Evolutionary conservation across 108 stramenopile genomes (phyloP), one percentile per base, ranked within the genome.

Genomic region (Chaetoceros muelleri): DNA sequence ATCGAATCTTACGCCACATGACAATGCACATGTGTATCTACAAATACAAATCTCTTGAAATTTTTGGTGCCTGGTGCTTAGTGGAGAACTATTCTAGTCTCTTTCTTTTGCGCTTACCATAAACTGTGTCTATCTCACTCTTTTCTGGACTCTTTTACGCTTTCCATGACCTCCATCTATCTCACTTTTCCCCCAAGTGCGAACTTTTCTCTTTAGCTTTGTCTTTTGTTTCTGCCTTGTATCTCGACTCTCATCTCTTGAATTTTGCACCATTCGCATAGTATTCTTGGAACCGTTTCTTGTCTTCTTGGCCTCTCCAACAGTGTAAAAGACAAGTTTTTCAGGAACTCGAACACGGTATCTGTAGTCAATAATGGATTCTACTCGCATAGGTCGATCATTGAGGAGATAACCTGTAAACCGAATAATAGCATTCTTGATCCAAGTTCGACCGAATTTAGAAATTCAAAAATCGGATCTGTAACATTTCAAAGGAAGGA

Each of bases 291-390:
- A 40, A 10, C 34, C 34, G 13, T 40, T 13, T 40, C 69, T 28
- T 26, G 45, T 63, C 47, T 48, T 61, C 49, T 77, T 77, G 55
- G 51, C 51, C 2, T 28, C 57, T 2, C 85, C 85, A 28, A 72
- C 55, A 1, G 73, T 81, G 57, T 83, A 89, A 26, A 68, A 64
- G 28, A 89, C 76, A 45, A 89, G 70, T 49, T 73, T 72, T 71
- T 80, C 79, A n/a, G 87, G 87, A 0, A 82, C 81, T 13, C 77
- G 61, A 44, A 89, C 84, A 18, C 87, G 73, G 45, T 76, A 77
- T 34, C 62, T 65, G 24, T 66, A 72, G 54, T 88, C 86, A 51
- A 55, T 65, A 56, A 88, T 88, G 29, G 73, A 46, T 67, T 88
- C 81, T 22, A 88, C 86, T 57, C 71, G 78, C 58, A 88, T 58